phyloP scores from a whole-genome alignment of 2,329 filamentous ascomycete genomes.

The Aspergillus bombycis region DNA sequence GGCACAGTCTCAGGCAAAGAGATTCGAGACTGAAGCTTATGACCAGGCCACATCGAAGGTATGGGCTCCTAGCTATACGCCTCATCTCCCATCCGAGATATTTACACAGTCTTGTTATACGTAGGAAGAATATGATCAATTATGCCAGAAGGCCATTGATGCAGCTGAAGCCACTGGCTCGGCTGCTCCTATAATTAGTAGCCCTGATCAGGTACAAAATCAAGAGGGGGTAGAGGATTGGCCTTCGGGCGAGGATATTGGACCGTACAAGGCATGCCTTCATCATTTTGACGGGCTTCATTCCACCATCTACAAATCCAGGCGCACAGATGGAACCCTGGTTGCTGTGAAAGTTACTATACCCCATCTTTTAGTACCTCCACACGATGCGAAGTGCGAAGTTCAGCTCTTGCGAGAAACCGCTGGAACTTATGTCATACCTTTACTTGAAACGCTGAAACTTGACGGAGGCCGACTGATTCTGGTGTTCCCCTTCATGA shows the following conservation, averaged over 20 bases:
- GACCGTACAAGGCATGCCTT: conserved; percentile 59
- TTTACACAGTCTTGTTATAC: conserved; percentile 9
- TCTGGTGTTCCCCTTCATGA: conserved; percentile 83
- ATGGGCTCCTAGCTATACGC: conserved; percentile 11
- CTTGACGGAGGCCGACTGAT: conserved; percentile 73
- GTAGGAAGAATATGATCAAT: conserved; percentile 60
- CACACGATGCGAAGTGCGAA: conserved; percentile 82
- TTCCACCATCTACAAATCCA: conserved; percentile 78
- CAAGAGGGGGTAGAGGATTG: conserved; percentile 27
- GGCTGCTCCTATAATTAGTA: conserved; percentile 27
- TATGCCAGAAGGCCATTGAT: conserved; percentile 45
- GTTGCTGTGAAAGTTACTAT: conserved; percentile 86
- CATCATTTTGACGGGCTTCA: conserved; percentile 71
- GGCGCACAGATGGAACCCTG: conserved; percentile 44
- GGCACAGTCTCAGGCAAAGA: conserved; percentile 62
- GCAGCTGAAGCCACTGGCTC: conserved; percentile 30
- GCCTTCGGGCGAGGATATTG: conserved; percentile 49
- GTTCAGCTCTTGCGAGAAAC: conserved; percentile 70
- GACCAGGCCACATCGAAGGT: conserved; percentile 42
- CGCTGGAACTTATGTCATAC: conserved; percentile 62
- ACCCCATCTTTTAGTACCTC: conserved; percentile 71
- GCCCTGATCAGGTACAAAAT: conserved; percentile 24
- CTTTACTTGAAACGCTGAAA: conserved; percentile 71
- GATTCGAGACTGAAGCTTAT: conserved; percentile 59
- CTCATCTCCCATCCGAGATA: background rate